Base-by-base conservation (phyloP, 2,329 filamentous ascomycete species). In the Raffaelea albimanens region DNA sequence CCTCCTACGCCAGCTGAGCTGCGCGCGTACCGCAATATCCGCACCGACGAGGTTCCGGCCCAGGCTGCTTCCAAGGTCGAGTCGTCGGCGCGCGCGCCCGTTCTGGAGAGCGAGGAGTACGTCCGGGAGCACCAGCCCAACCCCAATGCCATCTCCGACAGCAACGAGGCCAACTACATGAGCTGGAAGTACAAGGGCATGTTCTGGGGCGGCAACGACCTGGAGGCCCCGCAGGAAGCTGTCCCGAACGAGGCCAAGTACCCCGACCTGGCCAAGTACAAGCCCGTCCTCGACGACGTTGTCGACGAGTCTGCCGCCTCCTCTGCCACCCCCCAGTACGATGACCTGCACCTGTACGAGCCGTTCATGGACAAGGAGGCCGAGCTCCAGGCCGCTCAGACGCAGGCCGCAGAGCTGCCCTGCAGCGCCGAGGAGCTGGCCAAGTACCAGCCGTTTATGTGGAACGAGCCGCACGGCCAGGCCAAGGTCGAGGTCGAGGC, bases 321-420 rank as follows among this genome's bases (percentile, higher is more conserved):
- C 40, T 21, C 33, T 4, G 21, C 14, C 16, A 10, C n/a, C n/a
- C 18, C 40, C 8, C 23, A 38, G 11, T 23, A 47, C 25, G 38
- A 49, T 10, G 50, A 47, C 21, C 43, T 70, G 9, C 51, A 65
- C 40, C 46, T 61, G 7, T 69, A 70, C 49, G 60, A 59, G 1
- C 62, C 64, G 5, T 57, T 64, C n/a, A 49, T 49, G 4, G 65
- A 60, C 57, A 67, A 69, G 31, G 56, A 59, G 44, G 56, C 56
- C 1, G 54, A 58, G 21, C 56, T 55, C 14, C 57, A 57, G 44
- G 41, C 41, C 2, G 21, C 21, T 4, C 33, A 22, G 20, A 10
- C n/a, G 31, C n/a, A n/a, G n/a, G n/a, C n/a, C n/a, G 53, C 59
- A 45, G n/a, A 20, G 8, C 7, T 18, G 2, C 31, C 19, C 11